Conservation (phyloP, 2,329 filamentous ascomycete species). For the Rutstroemia sydowiana region DNA sequence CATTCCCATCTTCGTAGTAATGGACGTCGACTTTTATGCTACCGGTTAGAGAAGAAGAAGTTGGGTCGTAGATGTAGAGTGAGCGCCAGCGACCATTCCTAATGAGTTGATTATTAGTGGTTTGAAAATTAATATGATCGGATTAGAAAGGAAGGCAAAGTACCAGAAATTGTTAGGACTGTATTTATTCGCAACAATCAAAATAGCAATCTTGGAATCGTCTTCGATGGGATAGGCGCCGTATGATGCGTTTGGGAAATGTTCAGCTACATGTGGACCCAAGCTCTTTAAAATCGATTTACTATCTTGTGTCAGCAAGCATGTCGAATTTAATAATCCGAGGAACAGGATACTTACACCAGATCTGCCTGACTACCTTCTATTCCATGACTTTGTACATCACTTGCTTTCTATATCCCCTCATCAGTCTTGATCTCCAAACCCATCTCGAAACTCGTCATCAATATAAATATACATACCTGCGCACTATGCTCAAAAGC, state of each 20-base stretch:
- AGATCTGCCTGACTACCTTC: constrained; percentile 73
- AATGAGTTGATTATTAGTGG: too few relatives aligned
- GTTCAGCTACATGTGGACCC: constrained; percentile 70
- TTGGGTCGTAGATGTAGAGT: constrained; percentile 70
- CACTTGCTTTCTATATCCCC: constrained; percentile 63
- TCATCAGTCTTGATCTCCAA: too few relatives aligned
- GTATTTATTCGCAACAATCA: constrained; percentile 94
- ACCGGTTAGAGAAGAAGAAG: constrained; percentile 63
- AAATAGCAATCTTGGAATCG: constrained; percentile 68
- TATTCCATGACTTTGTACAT: constrained; percentile 68
- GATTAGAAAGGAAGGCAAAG: constrained; percentile 11
- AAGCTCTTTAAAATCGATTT: constrained; percentile 80
- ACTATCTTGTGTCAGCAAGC: constrained; percentile 36
- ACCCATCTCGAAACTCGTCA: too few relatives aligned
- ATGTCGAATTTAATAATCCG: neutral
- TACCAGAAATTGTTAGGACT: constrained; percentile 97
- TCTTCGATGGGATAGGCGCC: constrained; percentile 76
- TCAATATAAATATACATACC: constrained; percentile 40
- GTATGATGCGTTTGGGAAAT: constrained; percentile 75
- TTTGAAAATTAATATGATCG: constrained; percentile 5
- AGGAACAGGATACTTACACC: constrained; percentile 51
- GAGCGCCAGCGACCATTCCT: constrained; percentile 97
- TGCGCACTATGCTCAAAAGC: constrained; percentile 78
- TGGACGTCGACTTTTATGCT: constrained; percentile 90
- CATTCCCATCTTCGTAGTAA: constrained; percentile 99